Base-by-base conservation (phyloP, 192 early-diverging fungal species). In the Dispira simplex region DNA sequence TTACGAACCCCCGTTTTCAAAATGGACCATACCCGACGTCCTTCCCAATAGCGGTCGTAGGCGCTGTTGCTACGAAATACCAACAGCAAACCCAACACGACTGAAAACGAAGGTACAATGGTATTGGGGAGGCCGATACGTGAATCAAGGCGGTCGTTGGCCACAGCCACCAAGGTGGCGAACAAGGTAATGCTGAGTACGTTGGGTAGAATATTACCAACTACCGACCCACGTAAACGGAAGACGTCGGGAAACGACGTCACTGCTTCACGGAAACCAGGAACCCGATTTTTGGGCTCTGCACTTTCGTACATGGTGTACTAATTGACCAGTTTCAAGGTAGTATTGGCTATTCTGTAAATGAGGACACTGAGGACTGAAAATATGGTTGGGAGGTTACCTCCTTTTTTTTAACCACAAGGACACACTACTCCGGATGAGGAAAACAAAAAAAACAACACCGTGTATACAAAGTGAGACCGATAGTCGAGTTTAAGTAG, bases 61-160 rank as follows among this genome's bases (percentile, higher is more conserved):
- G 85, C 84, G 13, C 84, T 83, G 74, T 89, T 91, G 64, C 85
- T 88, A 66, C 91, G 81, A 71, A 93, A 93, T 46, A 85, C 88
- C 28, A 93, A 74, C 18, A 93, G 73, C 67, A 93, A 68, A 71
- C 77, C 80, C n/a, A 84, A 70, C 11, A 84, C 82, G 28, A 83
- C 79, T 57, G 75, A 75, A 46, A 83, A 65, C 13, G 81, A 71
- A 16, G 69, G 66, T 23, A 80, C 79, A 75, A 63, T n/a, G n/a
- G 59, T 44, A 45, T 62, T 62, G 44, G 59, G 59, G 11, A 75
- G 65, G 20, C 73, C 70, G 64, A 79, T 73, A 28, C 75, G 62
- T 21, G 70, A 49, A 20, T 67, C 52, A 10, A 64, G 47, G 59
- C 44, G 44, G 59, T 62, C 44, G n/a, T 62, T 44, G 21, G 43